Evolutionary conservation across 2,329 filamentous ascomycete genomes (phyloP).

Genomic region (Alternaria sp.): DNA sequence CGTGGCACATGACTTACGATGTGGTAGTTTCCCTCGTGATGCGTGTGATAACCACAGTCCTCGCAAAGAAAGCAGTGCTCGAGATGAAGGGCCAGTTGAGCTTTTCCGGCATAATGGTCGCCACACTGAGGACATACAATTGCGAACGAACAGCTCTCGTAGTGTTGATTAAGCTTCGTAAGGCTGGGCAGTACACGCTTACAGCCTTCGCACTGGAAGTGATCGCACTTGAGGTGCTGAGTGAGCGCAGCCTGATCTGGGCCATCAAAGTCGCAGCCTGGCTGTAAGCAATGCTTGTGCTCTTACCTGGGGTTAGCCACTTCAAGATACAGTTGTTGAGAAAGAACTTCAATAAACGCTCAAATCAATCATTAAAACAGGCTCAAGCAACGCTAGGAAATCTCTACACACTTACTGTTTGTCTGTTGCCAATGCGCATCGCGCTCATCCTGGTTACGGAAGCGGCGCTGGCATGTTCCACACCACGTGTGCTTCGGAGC

Average conservation of each 20-base stretch:
- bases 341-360: neutral
- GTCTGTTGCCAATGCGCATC: conserved; percentile 46
- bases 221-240: conserved; percentile 39
- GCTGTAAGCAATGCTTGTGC: conserved; percentile 46
- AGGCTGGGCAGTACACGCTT: conserved; percentile 38
- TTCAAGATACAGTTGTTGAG: neutral
- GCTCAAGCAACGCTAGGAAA: neutral
- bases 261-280: conserved; percentile 46
- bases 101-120: conserved; percentile 29
- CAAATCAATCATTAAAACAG: neutral
- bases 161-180: conserved; percentile 41
- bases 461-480: conserved; percentile 37
- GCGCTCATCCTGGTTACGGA: conserved; percentile 43
- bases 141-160: conserved; percentile 31
- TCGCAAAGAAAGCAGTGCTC: conserved; percentile 36
- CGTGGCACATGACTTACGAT: conserved; percentile 29
- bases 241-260: conserved; percentile 27
- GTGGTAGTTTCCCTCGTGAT: conserved; percentile 31
- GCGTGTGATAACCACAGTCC: conserved; percentile 34
- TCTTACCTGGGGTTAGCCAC: conserved; percentile 12
- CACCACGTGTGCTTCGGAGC: conserved; percentile 45
- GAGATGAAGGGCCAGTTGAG: conserved; percentile 32
- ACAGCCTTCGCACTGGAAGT: conserved; percentile 47
- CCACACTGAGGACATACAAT: conserved; percentile 34
- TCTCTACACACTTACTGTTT: conserved; percentile 29